These are phyloP conservation scores for Fusarium globosum DNA, from an alignment of 2,329 filamentous ascomycete genomes.

Conservation along the genomic window DNA sequence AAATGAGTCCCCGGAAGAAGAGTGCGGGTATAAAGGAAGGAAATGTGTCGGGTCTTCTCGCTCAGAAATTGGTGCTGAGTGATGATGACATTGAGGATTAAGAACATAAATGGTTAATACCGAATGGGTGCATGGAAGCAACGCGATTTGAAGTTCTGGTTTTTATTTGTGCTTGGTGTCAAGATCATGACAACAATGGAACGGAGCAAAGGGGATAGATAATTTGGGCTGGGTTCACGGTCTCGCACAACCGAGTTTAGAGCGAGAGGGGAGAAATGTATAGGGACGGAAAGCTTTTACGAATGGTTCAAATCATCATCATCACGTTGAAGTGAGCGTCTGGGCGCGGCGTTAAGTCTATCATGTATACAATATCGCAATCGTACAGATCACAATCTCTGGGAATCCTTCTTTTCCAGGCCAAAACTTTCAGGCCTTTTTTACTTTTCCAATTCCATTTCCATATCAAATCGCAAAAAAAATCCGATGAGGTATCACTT, in stretches of 20 bases:
- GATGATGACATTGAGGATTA: constrained; percentile 87
- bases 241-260: constrained; percentile 12
- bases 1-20: constrained; percentile 62
- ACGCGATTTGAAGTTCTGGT: constrained; percentile 26
- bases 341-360: constrained; percentile 39
- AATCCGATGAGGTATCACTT: constrained; percentile 32
- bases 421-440: background rate
- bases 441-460: constrained; percentile 26
- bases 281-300: background rate
- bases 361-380: constrained; percentile 38
- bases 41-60: constrained; percentile 57
- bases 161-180: constrained; percentile 12
- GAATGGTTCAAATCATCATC: constrained; percentile 30
- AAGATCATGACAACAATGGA: constrained; percentile 5
- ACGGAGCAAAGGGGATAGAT: constrained; percentile 30
- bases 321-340: constrained; percentile 41
- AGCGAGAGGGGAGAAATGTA: constrained; percentile 8
- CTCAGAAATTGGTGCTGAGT: constrained; percentile 77
- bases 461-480: constrained; percentile 15
- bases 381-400: constrained; percentile 30
- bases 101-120: background rate
- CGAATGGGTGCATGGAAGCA: background rate
- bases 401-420: constrained; percentile 14
- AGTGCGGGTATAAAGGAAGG: constrained; percentile 52
- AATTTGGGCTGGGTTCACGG: constrained; percentile 1